Evolutionary conservation across 257 asterid species (phyloP), one percentile per base, ranked within the genome.

Genomic region (Solanum pinnatisectum): DNA sequence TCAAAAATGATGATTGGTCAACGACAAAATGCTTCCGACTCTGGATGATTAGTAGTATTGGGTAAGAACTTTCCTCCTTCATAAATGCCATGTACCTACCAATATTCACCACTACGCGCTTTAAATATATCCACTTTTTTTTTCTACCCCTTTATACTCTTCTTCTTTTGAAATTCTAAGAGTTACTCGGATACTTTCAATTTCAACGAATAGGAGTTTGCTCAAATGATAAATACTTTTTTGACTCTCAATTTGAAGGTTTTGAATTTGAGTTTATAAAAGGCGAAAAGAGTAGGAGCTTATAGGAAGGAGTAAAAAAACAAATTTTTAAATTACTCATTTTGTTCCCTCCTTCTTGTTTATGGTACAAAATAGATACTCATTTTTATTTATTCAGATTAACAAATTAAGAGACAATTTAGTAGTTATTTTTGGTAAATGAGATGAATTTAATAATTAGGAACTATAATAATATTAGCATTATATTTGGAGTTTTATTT

Each of bases 1-100:
- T 71, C 3, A 32, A 23, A 39, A 46, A 25, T 16, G 32, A 27
- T 30, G 88, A 92, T 88, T 82, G 87, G 95, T 95, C 95, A 94
- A 90, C 67, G 91, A 86, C 84, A 86, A 39, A 37, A 88, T 15
- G 35, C 90, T 88, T 88, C 89, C 90, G 89, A 91, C 49, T 77
- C 25, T 15, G 46, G 18, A 76, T 71, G 71, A 12, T 89, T 15
- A 37, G 13, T 87, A 36, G 18, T 87, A 36, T 42, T 44, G 4
- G 30, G 90, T 90, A 87, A 86, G 95, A 92, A 89, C 30, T 89
- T 89, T 91, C 63, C 35, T 16, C 8, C 63, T 84, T 25, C 32
- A 85, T 85, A 16, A 71, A 35, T 85, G 87, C 37, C 25, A 85
- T 20, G 4, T 85, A 85, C 87, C 82, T 63, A 68, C 16, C 30